Evolutionary conservation across 176 grass and related monocot species (phyloP).

Genomic region (Ensete ventricosum): DNA sequence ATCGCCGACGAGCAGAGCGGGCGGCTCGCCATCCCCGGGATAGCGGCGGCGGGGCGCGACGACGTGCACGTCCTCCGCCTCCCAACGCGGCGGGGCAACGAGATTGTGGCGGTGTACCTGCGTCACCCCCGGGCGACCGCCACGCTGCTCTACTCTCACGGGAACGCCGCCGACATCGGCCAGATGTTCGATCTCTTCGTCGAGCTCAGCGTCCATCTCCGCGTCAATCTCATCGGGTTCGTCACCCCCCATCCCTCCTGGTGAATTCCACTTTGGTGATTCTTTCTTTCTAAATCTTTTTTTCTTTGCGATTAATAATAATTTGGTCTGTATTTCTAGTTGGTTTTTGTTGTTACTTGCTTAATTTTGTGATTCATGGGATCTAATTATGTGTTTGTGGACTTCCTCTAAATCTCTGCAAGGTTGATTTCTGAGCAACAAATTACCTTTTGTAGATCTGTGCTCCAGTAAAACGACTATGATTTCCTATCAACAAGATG

Average conservation of each 20-base stretch:
- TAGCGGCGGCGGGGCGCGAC: conserved; percentile 35
- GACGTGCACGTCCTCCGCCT: conserved; percentile 76
- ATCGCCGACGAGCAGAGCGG: conserved; percentile 38
- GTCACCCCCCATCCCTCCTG: background rate
- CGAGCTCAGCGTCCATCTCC: conserved; percentile 77
- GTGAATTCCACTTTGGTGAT: background rate
- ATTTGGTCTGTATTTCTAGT: background rate
- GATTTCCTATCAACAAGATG: background rate
- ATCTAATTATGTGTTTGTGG: background rate
- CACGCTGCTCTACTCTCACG: conserved; percentile 81
- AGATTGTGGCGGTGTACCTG: conserved; percentile 62
- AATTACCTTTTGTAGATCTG: background rate
- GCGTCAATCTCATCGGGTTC: conserved; percentile 84
- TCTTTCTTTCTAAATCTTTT: background rate
- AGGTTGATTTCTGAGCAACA: background rate
- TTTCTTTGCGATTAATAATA: background rate
- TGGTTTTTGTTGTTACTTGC: background rate
- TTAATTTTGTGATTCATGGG: background rate
- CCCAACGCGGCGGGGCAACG: conserved; percentile 45
- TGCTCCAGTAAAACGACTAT: background rate
- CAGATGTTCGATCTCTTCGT: conserved; percentile 92
- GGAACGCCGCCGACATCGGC: conserved; percentile 83
- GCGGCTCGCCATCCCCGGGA: conserved; percentile 37
- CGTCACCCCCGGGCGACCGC: conserved; percentile 54
- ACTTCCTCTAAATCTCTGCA: background rate